phyloP scores from a whole-genome alignment of 2,329 filamentous ascomycete genomes.

The Ceratocystis alfenasii region DNA sequence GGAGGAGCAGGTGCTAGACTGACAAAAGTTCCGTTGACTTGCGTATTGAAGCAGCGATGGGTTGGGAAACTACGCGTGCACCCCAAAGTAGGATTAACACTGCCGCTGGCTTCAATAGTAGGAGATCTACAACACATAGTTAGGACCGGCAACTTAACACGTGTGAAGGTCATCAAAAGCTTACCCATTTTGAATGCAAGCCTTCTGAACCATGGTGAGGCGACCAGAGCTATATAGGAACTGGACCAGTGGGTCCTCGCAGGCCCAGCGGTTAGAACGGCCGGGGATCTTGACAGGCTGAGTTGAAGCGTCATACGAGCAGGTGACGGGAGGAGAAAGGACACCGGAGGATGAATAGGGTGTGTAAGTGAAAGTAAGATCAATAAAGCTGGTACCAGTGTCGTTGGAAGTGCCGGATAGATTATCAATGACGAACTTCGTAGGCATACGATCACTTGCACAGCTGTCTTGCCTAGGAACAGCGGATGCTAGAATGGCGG shows the following conservation, averaged over 20 bases:
- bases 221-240: conserved; percentile 34
- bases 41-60: conserved; percentile 5
- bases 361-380: conserved; percentile 34
- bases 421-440: conserved; percentile 31
- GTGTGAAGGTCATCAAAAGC: conserved; percentile 20
- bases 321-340: conserved; percentile 34
- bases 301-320: conserved; percentile 36
- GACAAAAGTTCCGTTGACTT: conserved; percentile 16
- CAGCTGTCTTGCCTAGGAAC: conserved; percentile 20
- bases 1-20: conserved; percentile 13
- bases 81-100: conserved; percentile 20
- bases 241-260: conserved; percentile 32
- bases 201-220: conserved; percentile 36
- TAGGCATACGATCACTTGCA: conserved; percentile 30
- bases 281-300: conserved; percentile 28
- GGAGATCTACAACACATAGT: conserved; percentile 13
- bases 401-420: conserved; percentile 31
- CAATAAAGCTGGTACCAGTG: conserved; percentile 28
- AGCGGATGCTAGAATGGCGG: conserved; percentile 17
- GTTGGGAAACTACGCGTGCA: conserved; percentile 15
- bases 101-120: conserved; percentile 24
- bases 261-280: conserved; percentile 33
- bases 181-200: conserved; percentile 33
- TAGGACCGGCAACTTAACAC: not conserved
- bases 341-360: conserved; percentile 21